Base-by-base conservation (phyloP, 371 early-diverging fungal species). In the Dentiscutata heterogama region DNA sequence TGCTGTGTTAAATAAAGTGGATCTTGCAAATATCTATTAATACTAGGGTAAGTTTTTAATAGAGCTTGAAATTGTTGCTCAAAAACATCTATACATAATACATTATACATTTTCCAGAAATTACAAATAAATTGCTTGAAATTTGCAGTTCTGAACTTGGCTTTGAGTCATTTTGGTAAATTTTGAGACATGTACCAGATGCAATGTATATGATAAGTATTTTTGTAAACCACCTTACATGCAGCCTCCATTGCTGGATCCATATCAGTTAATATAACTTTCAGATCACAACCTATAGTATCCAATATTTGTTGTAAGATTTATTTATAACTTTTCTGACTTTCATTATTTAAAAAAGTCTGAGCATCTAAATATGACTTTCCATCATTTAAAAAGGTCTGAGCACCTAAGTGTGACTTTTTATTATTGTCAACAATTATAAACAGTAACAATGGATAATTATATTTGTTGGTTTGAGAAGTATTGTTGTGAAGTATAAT, bases 401-500 rank as follows among this genome's bases (percentile, higher is more conserved):
- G n/a, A n/a, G n/a, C n/a, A n/a, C n/a, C n/a, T n/a, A n/a, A 20
- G 13, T 5, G 18, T 20, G 29, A 73, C 31, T 56, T 51, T 27
- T 18, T 27, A 56, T 73, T 11, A 54, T 51, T 27, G 20, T 73
- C 31, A 35, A 73, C 54, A 56, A 73, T 4, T 22, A 72, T 20
- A 53, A 72, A 72, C 25, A 72, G 31, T 22, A 2, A 22, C 13
- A 53, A 29, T 53, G 54, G 16, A 27, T 2, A 53, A 25, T 72
- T 72, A 27, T 53, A 72, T 29, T 50, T 3, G 27, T 72, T 72
- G 2, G 27, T 72, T 16, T 13, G 3, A 5, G 25, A 42, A 50
- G 53, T 72, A 50, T 72, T 72, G 31, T 72, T 31, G 53, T 72
- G 18, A 22, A 35, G 31, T 67, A 67, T 11, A 67, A 67, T n/a